A percentile compares a stretch with the other conserved stretches of the same genome.
Conservation (phyloP, 441 rosid genomes). For the Mallotus japonicus region DNA sequence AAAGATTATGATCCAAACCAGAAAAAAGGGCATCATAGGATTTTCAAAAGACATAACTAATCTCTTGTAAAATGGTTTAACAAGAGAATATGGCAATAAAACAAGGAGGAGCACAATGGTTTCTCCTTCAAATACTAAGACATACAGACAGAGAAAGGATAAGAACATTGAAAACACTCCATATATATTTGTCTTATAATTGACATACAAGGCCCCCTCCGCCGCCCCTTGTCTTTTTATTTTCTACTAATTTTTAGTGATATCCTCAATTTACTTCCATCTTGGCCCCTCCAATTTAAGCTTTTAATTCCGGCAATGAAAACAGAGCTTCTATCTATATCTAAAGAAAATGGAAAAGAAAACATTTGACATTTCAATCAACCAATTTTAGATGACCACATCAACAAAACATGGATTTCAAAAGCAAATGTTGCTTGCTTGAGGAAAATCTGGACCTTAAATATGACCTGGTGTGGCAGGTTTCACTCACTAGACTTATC, state of each 20-base stretch:
- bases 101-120: not conserved
- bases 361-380: slow-evolving; percentile 1
- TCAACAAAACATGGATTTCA: slow-evolving; percentile 7
- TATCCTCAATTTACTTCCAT: not conserved
- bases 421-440: slow-evolving; percentile 17
- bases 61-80: not conserved
- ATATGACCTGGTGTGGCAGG: slow-evolving; percentile 15
- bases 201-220: no score
- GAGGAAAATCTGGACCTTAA: slow-evolving; percentile 21
- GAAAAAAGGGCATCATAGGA: not conserved
- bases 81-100: not conserved
- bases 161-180: slow-evolving; percentile 3
- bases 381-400: slow-evolving; percentile 7
- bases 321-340: not conserved
- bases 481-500: slow-evolving; percentile 13
- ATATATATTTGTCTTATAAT: not conserved
- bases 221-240: no score
- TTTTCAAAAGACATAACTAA: not conserved
- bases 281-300: not conserved
- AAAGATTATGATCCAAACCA: not conserved
- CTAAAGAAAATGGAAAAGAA: not conserved
- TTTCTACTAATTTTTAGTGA: no score
- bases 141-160: not conserved
- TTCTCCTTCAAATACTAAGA: not conserved
- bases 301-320: not conserved